Evolutionary conservation across 2,329 filamentous ascomycete genomes (phyloP).

Genomic region (Fusarium sp.): DNA sequence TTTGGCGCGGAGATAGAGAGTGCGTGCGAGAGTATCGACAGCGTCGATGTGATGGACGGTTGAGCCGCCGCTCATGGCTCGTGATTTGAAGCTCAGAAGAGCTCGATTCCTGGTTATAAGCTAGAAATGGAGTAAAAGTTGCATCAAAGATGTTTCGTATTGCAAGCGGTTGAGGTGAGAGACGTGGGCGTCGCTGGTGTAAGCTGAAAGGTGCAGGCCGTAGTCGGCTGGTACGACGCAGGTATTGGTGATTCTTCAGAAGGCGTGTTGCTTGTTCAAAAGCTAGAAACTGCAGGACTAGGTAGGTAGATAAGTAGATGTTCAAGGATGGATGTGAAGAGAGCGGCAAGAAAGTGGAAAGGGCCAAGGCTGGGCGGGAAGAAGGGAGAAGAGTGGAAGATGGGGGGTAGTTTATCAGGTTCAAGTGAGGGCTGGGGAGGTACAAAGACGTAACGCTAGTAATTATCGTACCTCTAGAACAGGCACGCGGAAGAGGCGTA

Average conservation of each 20-base stretch:
- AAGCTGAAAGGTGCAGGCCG: neutral
- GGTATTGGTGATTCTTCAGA: constrained; percentile 8
- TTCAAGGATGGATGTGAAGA: constrained; percentile 9
- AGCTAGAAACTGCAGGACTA: constrained; percentile 9
- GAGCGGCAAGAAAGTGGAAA: constrained; percentile 13
- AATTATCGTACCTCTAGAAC: neutral
- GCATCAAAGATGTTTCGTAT: neutral
- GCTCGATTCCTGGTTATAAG: neutral
- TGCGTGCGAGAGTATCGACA: constrained; percentile 63
- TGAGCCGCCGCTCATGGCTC: constrained; percentile 47
- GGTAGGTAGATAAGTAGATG: constrained; percentile 6
- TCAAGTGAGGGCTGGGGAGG: constrained; percentile 22
- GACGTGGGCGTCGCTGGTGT: neutral
- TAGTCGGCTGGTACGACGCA: constrained; percentile 7
- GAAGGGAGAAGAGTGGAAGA: constrained; percentile 9
- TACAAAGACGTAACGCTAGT: constrained; percentile 19
- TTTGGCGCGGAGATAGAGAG: constrained; percentile 63
- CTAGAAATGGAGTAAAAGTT: constrained; percentile 1
- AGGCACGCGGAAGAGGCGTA: constrained; percentile 31
- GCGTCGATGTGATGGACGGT: constrained; percentile 60
- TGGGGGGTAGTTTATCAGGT: constrained; percentile 19
- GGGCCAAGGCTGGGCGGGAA: constrained; percentile 31
- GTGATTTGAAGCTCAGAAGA: constrained; percentile 25
- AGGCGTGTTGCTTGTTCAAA: neutral
- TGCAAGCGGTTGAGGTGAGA: neutral